Conservation (phyloP, 352 stramenopile species). For the Phytophthora chlamydospora region DNA sequence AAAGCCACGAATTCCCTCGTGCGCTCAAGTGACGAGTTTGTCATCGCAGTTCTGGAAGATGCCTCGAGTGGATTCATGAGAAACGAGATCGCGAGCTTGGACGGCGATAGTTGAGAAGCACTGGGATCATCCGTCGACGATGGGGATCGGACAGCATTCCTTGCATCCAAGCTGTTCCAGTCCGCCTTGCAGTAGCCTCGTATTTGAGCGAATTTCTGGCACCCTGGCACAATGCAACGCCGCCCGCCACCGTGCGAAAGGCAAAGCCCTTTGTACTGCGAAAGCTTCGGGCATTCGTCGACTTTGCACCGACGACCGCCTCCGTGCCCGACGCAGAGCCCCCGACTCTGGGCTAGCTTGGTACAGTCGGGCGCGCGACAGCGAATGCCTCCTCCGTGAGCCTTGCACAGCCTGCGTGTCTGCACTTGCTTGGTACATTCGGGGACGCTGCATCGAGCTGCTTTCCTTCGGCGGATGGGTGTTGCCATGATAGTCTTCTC, state of each 20-base stretch:
- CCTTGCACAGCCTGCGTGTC: slow-evolving; percentile 68
- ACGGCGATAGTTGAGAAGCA: not conserved
- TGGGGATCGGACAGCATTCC: slow-evolving; percentile 12
- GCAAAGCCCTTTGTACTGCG: slow-evolving; percentile 68
- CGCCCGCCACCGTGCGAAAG: slow-evolving; percentile 69
- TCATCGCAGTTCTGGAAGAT: too few relatives aligned
- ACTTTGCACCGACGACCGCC: slow-evolving; percentile 63
- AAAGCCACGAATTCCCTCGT: too few relatives aligned
- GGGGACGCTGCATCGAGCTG: slow-evolving; percentile 48
- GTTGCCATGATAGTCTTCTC: too few relatives aligned
- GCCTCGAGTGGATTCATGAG: not conserved
- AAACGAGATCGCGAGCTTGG: not conserved
- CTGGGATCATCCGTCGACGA: not conserved
- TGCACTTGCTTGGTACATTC: slow-evolving; percentile 73
- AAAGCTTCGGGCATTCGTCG: slow-evolving; percentile 58
- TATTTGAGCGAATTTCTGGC: slow-evolving; percentile 74
- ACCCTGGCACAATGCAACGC: slow-evolving; percentile 55
- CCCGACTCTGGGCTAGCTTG: slow-evolving; percentile 69
- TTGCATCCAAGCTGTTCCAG: slow-evolving; percentile 37
- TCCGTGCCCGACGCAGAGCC: slow-evolving; percentile 72
- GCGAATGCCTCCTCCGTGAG: slow-evolving; percentile 69
- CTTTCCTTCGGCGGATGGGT: not conserved
- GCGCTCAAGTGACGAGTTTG: too few relatives aligned
- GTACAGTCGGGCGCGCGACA: slow-evolving; percentile 64
- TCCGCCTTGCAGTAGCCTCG: slow-evolving; percentile 71